A percentile compares a stretch with the other conserved stretches of the same genome.
Conservation (phyloP, 1,284 basidiomycete genomes). For the Cryptococcus wingfieldii region DNA sequence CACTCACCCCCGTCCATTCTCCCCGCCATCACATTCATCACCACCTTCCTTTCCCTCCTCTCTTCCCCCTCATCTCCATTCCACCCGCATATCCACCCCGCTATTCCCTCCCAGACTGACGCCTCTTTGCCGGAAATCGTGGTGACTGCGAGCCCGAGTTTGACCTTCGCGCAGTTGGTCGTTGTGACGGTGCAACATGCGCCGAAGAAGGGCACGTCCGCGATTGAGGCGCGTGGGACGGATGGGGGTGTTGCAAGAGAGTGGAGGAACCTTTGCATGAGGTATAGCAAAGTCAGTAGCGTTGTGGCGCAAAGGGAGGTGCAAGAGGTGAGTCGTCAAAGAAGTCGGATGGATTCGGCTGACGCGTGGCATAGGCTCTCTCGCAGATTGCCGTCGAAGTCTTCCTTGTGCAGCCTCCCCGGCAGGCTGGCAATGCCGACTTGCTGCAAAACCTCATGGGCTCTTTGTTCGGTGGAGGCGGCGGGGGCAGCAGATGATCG, state of each 20-base stretch:
- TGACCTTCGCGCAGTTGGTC: slow-evolving; percentile 85
- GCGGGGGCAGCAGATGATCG: slow-evolving; percentile 25
- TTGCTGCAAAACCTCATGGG: slow-evolving; percentile 79
- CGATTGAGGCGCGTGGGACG: slow-evolving; percentile 57
- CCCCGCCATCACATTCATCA: slow-evolving; percentile 76
- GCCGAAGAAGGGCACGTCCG: slow-evolving; percentile 55
- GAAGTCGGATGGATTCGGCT: not conserved
- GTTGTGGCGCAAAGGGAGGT: slow-evolving; percentile 63
- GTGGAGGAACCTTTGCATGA: slow-evolving; percentile 75
- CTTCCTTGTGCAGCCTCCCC: slow-evolving; percentile 72
- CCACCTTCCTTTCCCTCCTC: slow-evolving; percentile 63
- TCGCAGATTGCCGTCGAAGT: slow-evolving; percentile 60
- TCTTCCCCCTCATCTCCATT: slow-evolving; percentile 53
- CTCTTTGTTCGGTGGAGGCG: slow-evolving; percentile 66
- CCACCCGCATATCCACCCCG: slow-evolving; percentile 50
- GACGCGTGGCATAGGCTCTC: slow-evolving; percentile 51
- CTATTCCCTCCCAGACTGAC: slow-evolving; percentile 35
- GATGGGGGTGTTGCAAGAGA: slow-evolving; percentile 54
- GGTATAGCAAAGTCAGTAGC: slow-evolving; percentile 58
- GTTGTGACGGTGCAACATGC: slow-evolving; percentile 73
- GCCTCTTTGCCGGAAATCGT: slow-evolving; percentile 59
- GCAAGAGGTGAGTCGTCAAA: slow-evolving; percentile 59
- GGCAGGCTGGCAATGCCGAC: slow-evolving; percentile 61
- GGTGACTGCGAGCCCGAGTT: slow-evolving; percentile 64
- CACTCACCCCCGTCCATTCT: slow-evolving; percentile 81